Base-by-base conservation (phyloP, 768 basidiomycete species). In the Candolleomyces eurysporus region DNA sequence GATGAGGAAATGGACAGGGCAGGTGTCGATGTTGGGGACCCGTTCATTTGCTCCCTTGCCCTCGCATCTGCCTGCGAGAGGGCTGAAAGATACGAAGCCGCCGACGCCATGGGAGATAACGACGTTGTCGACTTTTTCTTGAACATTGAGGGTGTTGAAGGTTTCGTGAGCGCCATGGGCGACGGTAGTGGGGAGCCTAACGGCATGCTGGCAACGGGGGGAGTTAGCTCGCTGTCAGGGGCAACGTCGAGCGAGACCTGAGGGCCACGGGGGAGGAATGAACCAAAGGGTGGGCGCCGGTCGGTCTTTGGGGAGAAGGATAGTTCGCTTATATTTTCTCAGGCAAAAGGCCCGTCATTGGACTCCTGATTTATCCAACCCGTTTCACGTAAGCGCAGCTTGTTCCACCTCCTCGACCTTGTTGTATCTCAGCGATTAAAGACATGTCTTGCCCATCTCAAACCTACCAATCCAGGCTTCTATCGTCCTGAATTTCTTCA, bases 1-100 rank as follows among this genome's bases (percentile, higher is more conserved):
- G 88, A 89, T 0, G 90, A 90, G 3, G 90, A 91, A 9, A 89
- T 76, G 0, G 91, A 92, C 14, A 91, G 76, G 0, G 90, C 84
- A 1, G 90, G 89, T 1, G 89, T 90, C 5, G 88, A 83, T 0
- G 83, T 77, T 16, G 87, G 84, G 11, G 86, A 73, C 17, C 66
- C 64, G 21, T 52, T 64, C 42, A 65, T 48, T 59, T 65, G 17
- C 58, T 75, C 75, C 61, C 88, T 83, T 9, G 87, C 85, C 54
- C 86, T 82, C 45, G 89, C 86, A 70, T 93, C 91, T 53, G 79
- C 79, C 64, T 79, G 75, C 19, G 78, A 78, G 48, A 80, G 72
- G 17, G 79, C 79, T 36, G 74, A 78, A 56, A 80, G 73, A 61
- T 79, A 79, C 5, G 76, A 77, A 11, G 78, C 77, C 17, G 79